Evolutionary conservation across 2,329 filamentous ascomycete species (phyloP).

Genomic region (Apiospora marii): DNA sequence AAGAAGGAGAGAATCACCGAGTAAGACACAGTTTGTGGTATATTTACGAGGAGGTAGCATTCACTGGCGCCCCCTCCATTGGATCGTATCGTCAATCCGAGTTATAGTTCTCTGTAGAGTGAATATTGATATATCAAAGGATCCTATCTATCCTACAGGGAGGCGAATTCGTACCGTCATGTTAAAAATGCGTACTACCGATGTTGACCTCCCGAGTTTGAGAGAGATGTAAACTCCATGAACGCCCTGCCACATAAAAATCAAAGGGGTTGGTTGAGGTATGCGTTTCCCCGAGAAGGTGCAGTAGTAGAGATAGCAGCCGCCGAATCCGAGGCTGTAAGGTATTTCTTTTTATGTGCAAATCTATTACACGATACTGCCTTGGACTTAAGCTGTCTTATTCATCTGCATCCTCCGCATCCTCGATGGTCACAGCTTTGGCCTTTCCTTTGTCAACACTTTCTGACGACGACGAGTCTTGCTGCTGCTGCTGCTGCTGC

Average conservation of each 20-base stretch:
- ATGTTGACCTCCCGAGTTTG: not conserved
- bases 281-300: not conserved
- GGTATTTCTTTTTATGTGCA: not conserved
- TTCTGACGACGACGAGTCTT: conserved; percentile 23
- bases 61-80: not conserved
- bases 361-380: not conserved
- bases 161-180: not conserved
- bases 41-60: not conserved
- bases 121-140: not conserved
- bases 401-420: conserved; percentile 33
- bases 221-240: not conserved
- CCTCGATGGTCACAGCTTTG: conserved; percentile 42
- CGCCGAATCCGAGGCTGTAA: not conserved
- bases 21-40: not conserved
- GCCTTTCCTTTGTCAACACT: conserved; percentile 36
- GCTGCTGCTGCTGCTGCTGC: conserved; percentile 30
- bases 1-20: too few species aligned
- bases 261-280: not conserved
- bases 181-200: not conserved
- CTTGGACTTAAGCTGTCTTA: conserved; percentile 47
- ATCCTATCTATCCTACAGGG: conserved; percentile 1
- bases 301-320: not conserved
- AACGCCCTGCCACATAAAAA: conserved; percentile 22
- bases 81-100: not conserved
- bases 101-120: not conserved